Base-by-base conservation (phyloP, 805 yeast species). In the Kuraishia capsulata region DNA sequence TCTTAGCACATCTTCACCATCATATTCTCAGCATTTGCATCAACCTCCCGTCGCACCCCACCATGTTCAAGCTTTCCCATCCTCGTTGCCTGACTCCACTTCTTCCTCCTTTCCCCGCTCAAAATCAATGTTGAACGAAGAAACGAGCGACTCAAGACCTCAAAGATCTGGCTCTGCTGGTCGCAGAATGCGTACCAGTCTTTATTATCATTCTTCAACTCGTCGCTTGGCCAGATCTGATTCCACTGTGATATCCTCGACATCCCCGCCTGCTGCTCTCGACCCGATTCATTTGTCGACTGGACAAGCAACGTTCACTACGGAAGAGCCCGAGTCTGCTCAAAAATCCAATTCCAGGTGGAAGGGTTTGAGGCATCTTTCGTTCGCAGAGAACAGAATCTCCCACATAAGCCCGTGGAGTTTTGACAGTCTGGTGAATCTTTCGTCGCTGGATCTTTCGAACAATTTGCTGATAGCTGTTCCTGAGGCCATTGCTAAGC, bases 401-500 rank as follows among this genome's bases (percentile, higher is more conserved):
- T 42, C 53, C 1, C 44, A 43, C 16, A 52, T 68, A 8, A 48
- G 50, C 37, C 49, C 46, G 24, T 45, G 46, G 40, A 51, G 55
- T 30, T 62, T 62, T 42, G 59, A 50, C 35, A 51, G 44, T 30
- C 47, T 57, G 17, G 51, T 46, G 16, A 55, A 58, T 33, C 47
- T 69, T 10, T 49, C 64, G 1, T 59, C 69, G 2, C 61, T 78
- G 37, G 81, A 79, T 47, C 53, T 78, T 24, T 77, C 84, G 2
- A 63, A 67, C 42, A 78, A 78, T 46, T 53, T 64, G 30, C 56
- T 78, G 23, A 65, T 64, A 19, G 54, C 56, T 6, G 47, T 78
- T 8, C 84, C 85, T 0, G 49, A 40, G 5, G 76, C 81, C 3
- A 60, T 79, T 32, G 62, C 68, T 13, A 66, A 67, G 34, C 62